Conservation (phyloP, 2,329 filamentous ascomycete species). For the Fusarium equiseti region DNA sequence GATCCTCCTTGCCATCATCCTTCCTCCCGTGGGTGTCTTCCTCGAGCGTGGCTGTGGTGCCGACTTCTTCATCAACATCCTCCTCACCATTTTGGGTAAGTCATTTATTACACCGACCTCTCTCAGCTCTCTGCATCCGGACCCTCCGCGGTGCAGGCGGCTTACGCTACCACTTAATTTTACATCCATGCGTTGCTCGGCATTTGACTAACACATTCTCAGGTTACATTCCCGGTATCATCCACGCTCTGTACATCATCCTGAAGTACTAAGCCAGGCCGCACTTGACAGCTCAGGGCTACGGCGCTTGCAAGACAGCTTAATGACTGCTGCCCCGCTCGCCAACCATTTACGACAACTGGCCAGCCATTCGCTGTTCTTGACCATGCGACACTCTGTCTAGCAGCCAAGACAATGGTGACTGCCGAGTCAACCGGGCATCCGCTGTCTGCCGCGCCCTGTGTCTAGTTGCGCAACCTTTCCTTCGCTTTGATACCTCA, state of each 20-base stretch:
- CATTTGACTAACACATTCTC: conserved; percentile 29
- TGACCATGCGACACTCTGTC: conserved; percentile 24
- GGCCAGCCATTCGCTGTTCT: conserved; percentile 26
- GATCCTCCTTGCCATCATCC: conserved; percentile 87
- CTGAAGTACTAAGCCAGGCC: conserved; percentile 77
- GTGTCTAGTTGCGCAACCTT: conserved; percentile 32
- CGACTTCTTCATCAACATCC: conserved; percentile 92
- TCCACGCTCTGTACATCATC: conserved; percentile 95
- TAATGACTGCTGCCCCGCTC: conserved; percentile 33
- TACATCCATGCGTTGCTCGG: conserved; percentile 1
- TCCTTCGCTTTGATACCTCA: conserved; percentile 36
- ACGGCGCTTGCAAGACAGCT: conserved; percentile 25
- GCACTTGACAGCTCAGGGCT: conserved; percentile 25
- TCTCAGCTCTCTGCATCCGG: conserved; percentile 44
- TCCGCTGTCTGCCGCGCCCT: conserved; percentile 11
- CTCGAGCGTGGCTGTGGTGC: conserved; percentile 91
- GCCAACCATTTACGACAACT: conserved; percentile 20
- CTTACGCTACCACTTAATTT: not conserved
- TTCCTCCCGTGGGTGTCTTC: conserved; percentile 92
- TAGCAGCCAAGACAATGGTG: conserved; percentile 39
- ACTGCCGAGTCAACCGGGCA: conserved; percentile 35
- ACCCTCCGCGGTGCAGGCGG: conserved; percentile 55
- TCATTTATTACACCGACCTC: conserved; percentile 12
- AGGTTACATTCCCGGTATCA: conserved; percentile 81
- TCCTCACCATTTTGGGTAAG: conserved; percentile 79